Base-by-base conservation (phyloP, 768 basidiomycete species). In the Lactifluus subvellereus region DNA sequence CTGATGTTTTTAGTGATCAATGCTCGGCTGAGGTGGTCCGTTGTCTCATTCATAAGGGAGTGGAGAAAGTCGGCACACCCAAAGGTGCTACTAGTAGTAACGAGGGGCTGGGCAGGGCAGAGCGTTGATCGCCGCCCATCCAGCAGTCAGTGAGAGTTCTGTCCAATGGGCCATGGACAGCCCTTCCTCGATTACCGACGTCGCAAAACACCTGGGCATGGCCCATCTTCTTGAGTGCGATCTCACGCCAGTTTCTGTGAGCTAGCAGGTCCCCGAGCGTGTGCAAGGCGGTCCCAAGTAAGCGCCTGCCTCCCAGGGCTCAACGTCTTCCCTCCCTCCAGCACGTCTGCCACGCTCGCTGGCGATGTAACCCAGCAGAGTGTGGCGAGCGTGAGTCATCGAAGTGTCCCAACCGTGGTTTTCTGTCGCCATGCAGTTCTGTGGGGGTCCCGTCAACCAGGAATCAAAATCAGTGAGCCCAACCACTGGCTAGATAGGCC, bases 391-490 rank as follows among this genome's bases (percentile, higher is more conserved):
- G 68, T 83, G 84, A 0, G 82, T 84, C 14, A 84, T 84, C 1
- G 85, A 0, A n/a, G 89, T 89, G 66, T 89, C 88, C 86, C 87
- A 92, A 40, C 80, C 79, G 53, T 80, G 76, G 57, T 79, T 75
- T 69, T 84, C 82, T 43, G 86, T 77, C n/a, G n/a, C n/a, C n/a
- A 92, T 91, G 72, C 89, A 90, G 62, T 87, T 91, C 86, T 87
- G 64, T 2, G 22, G 37, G 62, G 16, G 22, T 27, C 40, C 20
- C 8, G 22, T 54, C 48, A 20, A 51, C 43, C 13, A 53, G 16
- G 35, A 49, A 10, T n/a, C 4, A 6, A 8, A 11, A 38, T 18
- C 9, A 38, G 2, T 7, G 20, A 37, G 14, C 42, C 13, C 5
- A 43, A 16, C 32, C 48, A 92, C 27, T 27, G 27, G 27, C 2